phyloP scores from a whole-genome alignment of 345 rosid genomes.

The Eucalyptus pauciflora region DNA sequence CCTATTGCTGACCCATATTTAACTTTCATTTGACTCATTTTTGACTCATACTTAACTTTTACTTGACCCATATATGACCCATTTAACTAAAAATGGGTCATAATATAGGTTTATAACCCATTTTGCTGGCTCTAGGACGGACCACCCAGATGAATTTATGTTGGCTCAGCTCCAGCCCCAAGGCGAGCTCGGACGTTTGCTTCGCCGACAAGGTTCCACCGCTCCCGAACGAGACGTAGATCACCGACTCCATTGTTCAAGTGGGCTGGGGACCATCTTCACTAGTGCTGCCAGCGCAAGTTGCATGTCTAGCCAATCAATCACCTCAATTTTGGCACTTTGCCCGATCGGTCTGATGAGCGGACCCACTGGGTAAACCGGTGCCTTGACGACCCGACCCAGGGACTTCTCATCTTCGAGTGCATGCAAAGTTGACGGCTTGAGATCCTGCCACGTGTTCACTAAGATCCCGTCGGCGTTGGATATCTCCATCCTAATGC shows the following conservation, averaged over 20 bases:
- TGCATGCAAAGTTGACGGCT: slow-evolving; percentile 13
- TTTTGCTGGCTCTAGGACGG: not conserved
- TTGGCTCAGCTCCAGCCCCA: slow-evolving; percentile 17
- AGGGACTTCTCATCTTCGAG: not conserved
- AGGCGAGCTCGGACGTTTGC: slow-evolving; percentile 17
- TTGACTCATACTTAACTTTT: fast-evolving
- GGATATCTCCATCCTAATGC: slow-evolving; percentile 7
- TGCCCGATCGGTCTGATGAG: not conserved
- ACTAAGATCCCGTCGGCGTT: slow-evolving; percentile 37
- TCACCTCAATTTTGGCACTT: not conserved
- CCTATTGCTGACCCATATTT: too few species aligned
- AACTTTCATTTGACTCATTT: too few species aligned
- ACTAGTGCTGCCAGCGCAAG: too few species aligned
- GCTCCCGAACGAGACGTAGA: slow-evolving; percentile 62
- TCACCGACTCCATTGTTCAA: slow-evolving; percentile 33
- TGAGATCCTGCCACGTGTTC: slow-evolving; percentile 40
- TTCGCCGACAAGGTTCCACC: slow-evolving; percentile 37
- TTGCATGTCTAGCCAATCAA: slow-evolving; percentile 36
- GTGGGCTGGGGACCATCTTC: too few species aligned
- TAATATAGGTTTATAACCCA: too few species aligned
- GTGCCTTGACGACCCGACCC: not conserved
- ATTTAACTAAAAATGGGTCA: too few species aligned
- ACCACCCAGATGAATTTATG: slow-evolving; percentile 6
- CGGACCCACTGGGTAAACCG: slow-evolving; percentile 7
- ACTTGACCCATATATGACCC: fast-evolving